Evolutionary conservation across 345 rosid genomes (phyloP).

Genomic region (Luvunga scandens): DNA sequence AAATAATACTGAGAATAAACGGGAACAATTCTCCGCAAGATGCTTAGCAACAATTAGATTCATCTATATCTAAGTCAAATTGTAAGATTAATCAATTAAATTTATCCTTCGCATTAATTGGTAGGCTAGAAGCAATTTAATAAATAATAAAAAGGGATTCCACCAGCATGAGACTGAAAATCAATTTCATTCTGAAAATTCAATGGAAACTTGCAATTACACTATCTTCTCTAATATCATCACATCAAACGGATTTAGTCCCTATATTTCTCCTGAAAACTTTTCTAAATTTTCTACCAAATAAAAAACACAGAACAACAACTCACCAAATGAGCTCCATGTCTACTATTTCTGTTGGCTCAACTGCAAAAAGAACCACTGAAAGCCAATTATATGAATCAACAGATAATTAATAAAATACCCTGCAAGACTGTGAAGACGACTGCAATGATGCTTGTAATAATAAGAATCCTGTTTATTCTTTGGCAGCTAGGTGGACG

Average conservation of each 20-base stretch:
- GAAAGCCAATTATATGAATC: neutral
- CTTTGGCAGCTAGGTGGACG: conserved; percentile 54
- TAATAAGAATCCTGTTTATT: conserved; percentile 18
- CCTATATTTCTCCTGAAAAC: neutral
- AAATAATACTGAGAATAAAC: too few species aligned
- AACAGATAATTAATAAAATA: neutral
- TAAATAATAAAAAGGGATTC: neutral
- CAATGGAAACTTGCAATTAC: neutral
- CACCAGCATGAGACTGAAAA: neutral
- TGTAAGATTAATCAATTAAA: neutral
- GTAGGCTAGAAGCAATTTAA: neutral
- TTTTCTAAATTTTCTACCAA: neutral
- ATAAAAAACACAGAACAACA: neutral
- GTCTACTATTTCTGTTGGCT: neutral
- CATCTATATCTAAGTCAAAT: neutral
- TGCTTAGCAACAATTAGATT: neutral
- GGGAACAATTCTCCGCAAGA: too few species aligned
- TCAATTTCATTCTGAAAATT: neutral
- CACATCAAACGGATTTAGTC: neutral
- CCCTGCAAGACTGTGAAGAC: neutral
- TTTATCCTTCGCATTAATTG: neutral
- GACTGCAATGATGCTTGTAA: neutral
- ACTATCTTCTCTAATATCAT: neutral
- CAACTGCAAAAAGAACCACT: neutral
- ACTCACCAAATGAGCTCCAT: neutral